A percentile compares a stretch with the other conserved stretches of the same genome.
Evolutionary conservation across 1,139 yeast species (phyloP).

Genomic region (Kodamaea sp.): DNA sequence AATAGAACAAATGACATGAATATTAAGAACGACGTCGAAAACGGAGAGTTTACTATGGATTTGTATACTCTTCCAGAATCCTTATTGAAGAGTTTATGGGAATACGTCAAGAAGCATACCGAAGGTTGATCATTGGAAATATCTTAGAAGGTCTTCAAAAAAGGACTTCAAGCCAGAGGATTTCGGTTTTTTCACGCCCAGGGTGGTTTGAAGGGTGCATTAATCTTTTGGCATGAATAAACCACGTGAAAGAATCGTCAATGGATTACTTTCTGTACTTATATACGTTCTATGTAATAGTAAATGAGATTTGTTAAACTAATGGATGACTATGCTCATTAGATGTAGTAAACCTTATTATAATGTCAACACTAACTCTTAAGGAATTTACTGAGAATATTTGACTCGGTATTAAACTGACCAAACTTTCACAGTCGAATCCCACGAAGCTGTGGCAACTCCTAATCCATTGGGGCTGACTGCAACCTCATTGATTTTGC

Average conservation of each 20-base stretch:
- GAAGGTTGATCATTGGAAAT: too few relatives aligned
- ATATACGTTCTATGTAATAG: slow-evolving; percentile 11
- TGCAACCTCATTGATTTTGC: slow-evolving; percentile 62
- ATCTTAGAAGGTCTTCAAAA: too few relatives aligned
- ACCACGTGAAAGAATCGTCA: background rate
- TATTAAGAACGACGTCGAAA: slow-evolving; percentile 92
- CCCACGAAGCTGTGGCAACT: slow-evolving; percentile 73
- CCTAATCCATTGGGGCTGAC: slow-evolving; percentile 77
- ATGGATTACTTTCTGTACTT: slow-evolving; percentile 1
- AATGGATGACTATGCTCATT: slow-evolving; percentile 1
- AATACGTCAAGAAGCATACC: slow-evolving; percentile 75
- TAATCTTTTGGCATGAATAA: too few relatives aligned
- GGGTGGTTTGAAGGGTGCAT: too few relatives aligned
- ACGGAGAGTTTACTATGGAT: slow-evolving; percentile 97
- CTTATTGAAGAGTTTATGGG: slow-evolving; percentile 90
- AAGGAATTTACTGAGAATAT: too few relatives aligned
- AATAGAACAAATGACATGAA: slow-evolving; percentile 95
- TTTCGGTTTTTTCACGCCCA: too few relatives aligned
- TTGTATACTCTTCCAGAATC: slow-evolving; percentile 91
- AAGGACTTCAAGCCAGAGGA: too few relatives aligned
- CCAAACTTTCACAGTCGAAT: slow-evolving; percentile 67
- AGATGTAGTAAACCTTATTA: too few relatives aligned
- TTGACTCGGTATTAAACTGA: too few relatives aligned
- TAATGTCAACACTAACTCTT: too few relatives aligned
- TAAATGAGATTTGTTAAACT: slow-evolving; percentile 2